A percentile compares a stretch with the other conserved stretches of the same genome.
phyloP scores from a whole-genome alignment of 106 monocot genomes.

The Iris macrosiphon region DNA sequence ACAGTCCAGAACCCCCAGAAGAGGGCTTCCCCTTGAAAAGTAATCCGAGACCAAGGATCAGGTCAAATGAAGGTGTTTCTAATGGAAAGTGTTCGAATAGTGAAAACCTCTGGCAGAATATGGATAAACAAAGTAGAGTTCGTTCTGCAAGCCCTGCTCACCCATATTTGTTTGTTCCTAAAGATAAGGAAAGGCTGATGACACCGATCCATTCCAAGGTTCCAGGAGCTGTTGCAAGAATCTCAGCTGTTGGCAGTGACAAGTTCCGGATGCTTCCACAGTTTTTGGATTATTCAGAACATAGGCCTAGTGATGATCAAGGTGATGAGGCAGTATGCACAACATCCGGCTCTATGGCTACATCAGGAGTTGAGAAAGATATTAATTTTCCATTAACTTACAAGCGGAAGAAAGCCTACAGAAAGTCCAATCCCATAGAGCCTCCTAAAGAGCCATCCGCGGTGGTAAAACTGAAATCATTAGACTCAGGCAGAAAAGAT shows the following conservation, averaged over 20 bases:
- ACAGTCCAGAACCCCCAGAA: too few relatives aligned
- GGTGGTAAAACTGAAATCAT: not conserved
- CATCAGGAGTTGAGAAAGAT: too few relatives aligned
- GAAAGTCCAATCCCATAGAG: slow-evolving; percentile 9
- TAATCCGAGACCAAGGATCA: not conserved
- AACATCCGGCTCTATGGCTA: too few relatives aligned
- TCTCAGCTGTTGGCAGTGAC: not conserved
- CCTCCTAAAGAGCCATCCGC: slow-evolving; percentile 5
- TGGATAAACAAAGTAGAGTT: not conserved
- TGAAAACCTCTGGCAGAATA: too few relatives aligned
- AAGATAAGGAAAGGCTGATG: not conserved
- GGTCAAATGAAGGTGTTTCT: too few relatives aligned
- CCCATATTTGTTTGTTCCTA: not conserved
- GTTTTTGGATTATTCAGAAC: not conserved
- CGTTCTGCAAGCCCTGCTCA: not conserved
- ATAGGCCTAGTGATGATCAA: not conserved
- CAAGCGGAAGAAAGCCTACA: slow-evolving; percentile 29
- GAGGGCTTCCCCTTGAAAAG: too few relatives aligned
- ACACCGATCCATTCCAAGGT: not conserved
- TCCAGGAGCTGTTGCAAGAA: not conserved
- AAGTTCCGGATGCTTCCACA: not conserved
- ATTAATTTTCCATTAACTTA: slow-evolving; percentile 33
- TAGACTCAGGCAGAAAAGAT: not conserved
- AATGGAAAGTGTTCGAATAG: too few relatives aligned
- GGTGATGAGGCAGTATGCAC: not conserved